phyloP scores from a whole-genome alignment of 1,284 basidiomycete species.

The Pascua sp. region DNA sequence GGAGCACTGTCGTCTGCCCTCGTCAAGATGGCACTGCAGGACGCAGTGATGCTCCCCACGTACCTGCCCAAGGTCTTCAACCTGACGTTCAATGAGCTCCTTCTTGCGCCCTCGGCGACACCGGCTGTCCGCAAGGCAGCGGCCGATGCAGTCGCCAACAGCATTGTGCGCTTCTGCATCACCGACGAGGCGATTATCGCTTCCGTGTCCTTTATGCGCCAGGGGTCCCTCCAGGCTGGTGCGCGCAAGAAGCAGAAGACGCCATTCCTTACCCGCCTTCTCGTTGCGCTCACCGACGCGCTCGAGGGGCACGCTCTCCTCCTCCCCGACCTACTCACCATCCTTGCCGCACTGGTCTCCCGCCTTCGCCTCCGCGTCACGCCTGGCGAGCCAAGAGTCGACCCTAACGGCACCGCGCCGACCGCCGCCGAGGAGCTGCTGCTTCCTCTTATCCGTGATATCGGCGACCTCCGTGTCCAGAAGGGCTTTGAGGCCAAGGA shows the following conservation, averaged over 20 bases:
- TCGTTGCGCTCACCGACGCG: constrained; percentile 62
- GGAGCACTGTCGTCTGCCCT: constrained; percentile 55
- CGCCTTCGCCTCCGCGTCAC: constrained; percentile 46
- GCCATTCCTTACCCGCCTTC: constrained; percentile 60
- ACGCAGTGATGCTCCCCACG: constrained; percentile 36
- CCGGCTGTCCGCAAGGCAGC: constrained; percentile 56
- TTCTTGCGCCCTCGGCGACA: constrained; percentile 33
- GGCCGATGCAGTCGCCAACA: constrained; percentile 57
- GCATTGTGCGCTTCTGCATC: constrained; percentile 65
- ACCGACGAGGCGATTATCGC: constrained; percentile 60
- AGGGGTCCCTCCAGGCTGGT: constrained; percentile 36
- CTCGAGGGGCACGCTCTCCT: constrained; percentile 64
- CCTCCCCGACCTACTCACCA: constrained; percentile 65
- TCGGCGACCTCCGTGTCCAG: constrained; percentile 71
- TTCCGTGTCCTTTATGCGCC: constrained; percentile 50
- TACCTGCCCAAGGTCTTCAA: constrained; percentile 70
- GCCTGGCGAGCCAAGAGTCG: constrained; percentile 21
- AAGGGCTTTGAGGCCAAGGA: constrained; percentile 89
- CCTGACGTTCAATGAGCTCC: constrained; percentile 66
- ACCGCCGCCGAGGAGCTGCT: constrained; percentile 70
- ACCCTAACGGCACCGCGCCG: constrained; percentile 57
- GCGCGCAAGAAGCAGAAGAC: constrained; percentile 55
- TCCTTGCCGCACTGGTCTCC: constrained; percentile 53
- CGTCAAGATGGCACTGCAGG: constrained; percentile 46
- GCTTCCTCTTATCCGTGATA: constrained; percentile 65